These are phyloP conservation scores for Aotearoamyces nothofagi DNA, from an alignment of 2,329 filamentous ascomycete genomes.

Conservation along the genomic window DNA sequence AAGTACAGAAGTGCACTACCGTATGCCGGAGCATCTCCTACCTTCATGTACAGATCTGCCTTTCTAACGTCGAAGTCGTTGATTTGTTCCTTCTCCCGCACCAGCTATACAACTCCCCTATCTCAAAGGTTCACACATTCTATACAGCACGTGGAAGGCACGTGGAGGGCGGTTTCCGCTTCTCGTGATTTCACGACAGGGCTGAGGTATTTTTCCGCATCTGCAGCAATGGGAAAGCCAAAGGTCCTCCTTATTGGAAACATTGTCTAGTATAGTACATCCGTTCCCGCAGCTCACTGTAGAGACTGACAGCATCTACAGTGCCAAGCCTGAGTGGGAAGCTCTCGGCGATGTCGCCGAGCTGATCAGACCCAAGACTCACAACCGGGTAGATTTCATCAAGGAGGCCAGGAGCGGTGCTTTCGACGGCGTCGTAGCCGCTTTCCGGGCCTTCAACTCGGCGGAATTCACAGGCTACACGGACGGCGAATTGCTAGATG, in stretches of 20 bases:
- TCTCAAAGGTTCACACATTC: too few species aligned
- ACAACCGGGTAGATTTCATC: constrained; percentile 37
- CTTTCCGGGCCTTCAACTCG: constrained; percentile 39
- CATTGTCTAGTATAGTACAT: constrained; percentile 24
- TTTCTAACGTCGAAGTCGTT: too few species aligned
- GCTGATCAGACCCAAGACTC: constrained; percentile 23
- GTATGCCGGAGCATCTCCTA: too few species aligned
- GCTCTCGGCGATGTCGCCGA: constrained; percentile 8
- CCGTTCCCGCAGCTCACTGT: too few species aligned
- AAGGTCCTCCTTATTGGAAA: constrained; percentile 28
- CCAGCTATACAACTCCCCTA: too few species aligned
- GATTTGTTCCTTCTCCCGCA: too few species aligned
- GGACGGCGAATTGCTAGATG: constrained; percentile 36
- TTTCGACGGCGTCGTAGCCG: constrained; percentile 34
- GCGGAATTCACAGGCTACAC: constrained; percentile 32
- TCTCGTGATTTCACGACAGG: too few species aligned
- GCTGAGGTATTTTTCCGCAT: too few species aligned
- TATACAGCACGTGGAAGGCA: too few species aligned
- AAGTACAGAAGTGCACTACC: too few species aligned
- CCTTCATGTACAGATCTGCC: too few species aligned
- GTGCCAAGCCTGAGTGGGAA: constrained; percentile 28
- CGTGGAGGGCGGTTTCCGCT: too few species aligned
- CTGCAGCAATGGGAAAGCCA: constrained; percentile 5
- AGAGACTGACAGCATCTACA: neutral
- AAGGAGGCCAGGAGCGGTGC: constrained; percentile 36